A percentile compares a stretch with the other conserved stretches of the same genome.
Evolutionary conservation across 1,139 yeast species (phyloP).

Genomic region (Taphrina wiesneri): DNA sequence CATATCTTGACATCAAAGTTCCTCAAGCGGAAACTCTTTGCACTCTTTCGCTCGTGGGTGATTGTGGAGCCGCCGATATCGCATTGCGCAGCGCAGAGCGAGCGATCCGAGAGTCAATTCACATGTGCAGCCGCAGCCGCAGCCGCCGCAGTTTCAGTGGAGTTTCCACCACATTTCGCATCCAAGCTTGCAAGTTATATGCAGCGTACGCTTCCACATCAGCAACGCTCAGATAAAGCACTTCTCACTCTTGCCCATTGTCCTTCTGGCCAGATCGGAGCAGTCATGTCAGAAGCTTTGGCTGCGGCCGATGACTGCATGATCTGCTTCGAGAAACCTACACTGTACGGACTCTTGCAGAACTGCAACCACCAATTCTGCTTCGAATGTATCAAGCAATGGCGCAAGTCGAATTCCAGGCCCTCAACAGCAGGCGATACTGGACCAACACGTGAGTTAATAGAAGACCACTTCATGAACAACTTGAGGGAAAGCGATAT

Average conservation of each 20-base stretch:
- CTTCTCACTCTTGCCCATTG: no score
- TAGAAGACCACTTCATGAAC: background rate
- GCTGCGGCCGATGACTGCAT: conserved; percentile 22
- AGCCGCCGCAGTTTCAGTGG: background rate
- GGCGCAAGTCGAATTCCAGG: conserved; percentile 1
- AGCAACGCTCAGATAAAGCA: no score
- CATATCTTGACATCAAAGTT: no score
- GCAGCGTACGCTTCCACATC: no score
- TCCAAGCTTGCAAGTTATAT: background rate
- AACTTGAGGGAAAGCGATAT: background rate
- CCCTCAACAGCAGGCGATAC: background rate
- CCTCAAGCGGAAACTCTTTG: background rate
- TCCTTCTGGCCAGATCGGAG: no score
- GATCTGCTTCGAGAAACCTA: conserved; percentile 15
- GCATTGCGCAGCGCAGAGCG: background rate
- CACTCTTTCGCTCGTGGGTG: background rate
- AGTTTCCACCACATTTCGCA: conserved; percentile 1
- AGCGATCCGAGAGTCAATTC: background rate
- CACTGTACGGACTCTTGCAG: conserved; percentile 2
- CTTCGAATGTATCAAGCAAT: conserved; percentile 1
- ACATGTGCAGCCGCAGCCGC: background rate
- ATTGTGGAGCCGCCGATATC: background rate
- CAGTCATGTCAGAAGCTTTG: background rate
- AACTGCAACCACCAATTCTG: conserved; percentile 21
- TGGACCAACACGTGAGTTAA: background rate